phyloP scores from a whole-genome alignment of 1,284 basidiomycete species.

The Ganoderma resinaceum region DNA sequence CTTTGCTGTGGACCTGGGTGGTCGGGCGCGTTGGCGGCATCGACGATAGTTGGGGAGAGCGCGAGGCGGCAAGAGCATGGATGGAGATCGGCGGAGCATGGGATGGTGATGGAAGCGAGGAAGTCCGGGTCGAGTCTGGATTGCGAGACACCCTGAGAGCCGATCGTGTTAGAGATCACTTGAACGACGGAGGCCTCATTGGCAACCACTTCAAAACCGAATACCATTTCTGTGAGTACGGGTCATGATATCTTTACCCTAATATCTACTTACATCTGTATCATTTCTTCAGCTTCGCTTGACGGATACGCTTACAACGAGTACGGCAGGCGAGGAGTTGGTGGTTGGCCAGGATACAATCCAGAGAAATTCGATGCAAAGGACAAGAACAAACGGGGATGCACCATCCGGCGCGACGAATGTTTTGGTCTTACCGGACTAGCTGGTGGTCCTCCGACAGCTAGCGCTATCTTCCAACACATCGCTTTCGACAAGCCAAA shows the following conservation, averaged over 20 bases:
- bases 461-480: conserved; percentile 49
- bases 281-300: conserved; percentile 33
- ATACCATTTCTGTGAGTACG: conserved; percentile 38
- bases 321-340: conserved; percentile 23
- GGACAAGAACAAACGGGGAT: conserved; percentile 15
- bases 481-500: conserved; percentile 50
- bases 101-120: conserved; percentile 28
- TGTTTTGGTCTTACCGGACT: conserved; percentile 32
- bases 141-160: conserved; percentile 30
- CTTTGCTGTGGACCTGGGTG: conserved; percentile 49
- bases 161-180: conserved; percentile 28
- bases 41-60: conserved; percentile 39
- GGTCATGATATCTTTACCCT: not conserved
- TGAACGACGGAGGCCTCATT: conserved; percentile 29
- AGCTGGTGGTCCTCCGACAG: conserved; percentile 21
- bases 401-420: conserved; percentile 32
- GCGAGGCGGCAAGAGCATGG: conserved; percentile 42
- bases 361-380: conserved; percentile 5
- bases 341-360: conserved; percentile 29
- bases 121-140: conserved; percentile 24
- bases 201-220: conserved; percentile 30
- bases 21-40: conserved; percentile 43
- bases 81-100: conserved; percentile 40
- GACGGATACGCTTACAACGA: conserved; percentile 39
- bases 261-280: not conserved